phyloP scores from a whole-genome alignment of 2,329 filamentous ascomycete species.

The Nothopassalora personata region DNA sequence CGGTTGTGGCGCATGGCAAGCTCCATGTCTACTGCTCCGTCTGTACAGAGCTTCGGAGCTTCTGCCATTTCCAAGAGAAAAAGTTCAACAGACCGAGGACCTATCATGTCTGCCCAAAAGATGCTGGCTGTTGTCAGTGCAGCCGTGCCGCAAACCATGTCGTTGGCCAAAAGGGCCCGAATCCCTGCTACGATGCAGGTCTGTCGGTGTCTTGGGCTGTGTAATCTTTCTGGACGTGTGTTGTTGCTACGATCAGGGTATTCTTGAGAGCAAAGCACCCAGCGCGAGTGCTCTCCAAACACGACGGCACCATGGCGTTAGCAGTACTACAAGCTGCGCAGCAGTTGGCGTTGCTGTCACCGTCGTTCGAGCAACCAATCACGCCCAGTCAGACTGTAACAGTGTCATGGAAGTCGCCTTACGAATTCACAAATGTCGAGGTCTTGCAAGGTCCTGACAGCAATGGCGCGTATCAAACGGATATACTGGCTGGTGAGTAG shows the following conservation, averaged over 20 bases:
- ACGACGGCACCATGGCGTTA: constrained; percentile 2
- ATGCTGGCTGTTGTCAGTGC: neutral
- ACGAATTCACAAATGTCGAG: constrained; percentile 12
- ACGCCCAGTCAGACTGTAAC: constrained; percentile 5
- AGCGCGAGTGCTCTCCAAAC: neutral
- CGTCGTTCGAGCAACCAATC: neutral
- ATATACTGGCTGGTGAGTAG: constrained; percentile 14
- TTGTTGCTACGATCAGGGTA: too few relatives aligned
- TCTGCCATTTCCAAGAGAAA: neutral
- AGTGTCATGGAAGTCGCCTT: constrained; percentile 16
- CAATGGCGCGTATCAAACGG: constrained; percentile 8
- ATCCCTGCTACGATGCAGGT: neutral
- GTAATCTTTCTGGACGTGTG: too few relatives aligned
- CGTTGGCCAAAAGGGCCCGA: neutral
- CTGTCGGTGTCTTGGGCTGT: neutral
- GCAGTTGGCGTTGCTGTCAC: constrained; percentile 6
- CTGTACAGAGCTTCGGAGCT: neutral
- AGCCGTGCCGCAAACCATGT: neutral
- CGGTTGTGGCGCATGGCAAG: neutral
- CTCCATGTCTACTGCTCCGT: neutral
- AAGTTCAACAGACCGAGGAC: neutral
- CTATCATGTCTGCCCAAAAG: neutral
- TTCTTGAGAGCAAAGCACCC: neutral
- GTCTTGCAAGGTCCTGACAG: constrained; percentile 9
- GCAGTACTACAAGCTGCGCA: constrained; percentile 11